Evolutionary conservation across 2,329 filamentous ascomycete species (phyloP).

Genomic region (Phialophora tarda): DNA sequence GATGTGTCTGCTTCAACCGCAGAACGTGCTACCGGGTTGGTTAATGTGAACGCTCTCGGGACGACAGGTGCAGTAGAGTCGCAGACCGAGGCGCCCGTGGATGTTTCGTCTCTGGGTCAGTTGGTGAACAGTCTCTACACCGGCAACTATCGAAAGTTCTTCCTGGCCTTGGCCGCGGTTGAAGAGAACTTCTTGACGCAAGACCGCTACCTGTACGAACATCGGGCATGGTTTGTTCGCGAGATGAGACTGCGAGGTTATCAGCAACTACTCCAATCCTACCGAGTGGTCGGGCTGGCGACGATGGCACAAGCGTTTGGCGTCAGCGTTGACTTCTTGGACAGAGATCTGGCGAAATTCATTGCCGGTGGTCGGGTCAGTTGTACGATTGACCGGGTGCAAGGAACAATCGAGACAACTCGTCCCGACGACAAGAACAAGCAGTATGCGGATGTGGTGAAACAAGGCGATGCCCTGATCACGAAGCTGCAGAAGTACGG

Average conservation of each 20-base stretch:
- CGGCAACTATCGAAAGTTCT: slow-evolving; percentile 93
- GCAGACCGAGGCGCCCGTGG: slow-evolving; percentile 79
- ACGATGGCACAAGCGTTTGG: slow-evolving; percentile 98
- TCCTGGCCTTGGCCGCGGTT: slow-evolving; percentile 83
- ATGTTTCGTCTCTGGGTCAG: slow-evolving; percentile 86
- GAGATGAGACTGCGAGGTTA: slow-evolving; percentile 98
- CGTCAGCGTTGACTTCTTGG: slow-evolving; percentile 93
- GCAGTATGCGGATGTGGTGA: slow-evolving; percentile 97
- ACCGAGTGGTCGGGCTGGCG: slow-evolving; percentile 92
- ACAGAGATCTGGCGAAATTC: slow-evolving; percentile 95
- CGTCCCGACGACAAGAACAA: slow-evolving; percentile 99
- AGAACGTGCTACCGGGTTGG: slow-evolving; percentile 66
- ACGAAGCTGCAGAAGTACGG: slow-evolving; percentile 99
- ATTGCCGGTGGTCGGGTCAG: slow-evolving; percentile 93
- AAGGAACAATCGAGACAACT: slow-evolving; percentile 97
- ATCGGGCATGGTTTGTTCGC: slow-evolving; percentile 95
- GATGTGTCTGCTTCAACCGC: slow-evolving; percentile 63
- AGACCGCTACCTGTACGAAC: slow-evolving; percentile 94
- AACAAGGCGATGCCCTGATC: slow-evolving; percentile 96
- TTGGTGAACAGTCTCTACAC: slow-evolving; percentile 91
- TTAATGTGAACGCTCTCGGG: slow-evolving; percentile 87
- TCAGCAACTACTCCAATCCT: slow-evolving; percentile 95
- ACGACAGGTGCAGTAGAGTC: slow-evolving; percentile 64
- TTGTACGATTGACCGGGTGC: slow-evolving; percentile 96
- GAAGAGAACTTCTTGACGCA: slow-evolving; percentile 93